Evolutionary conservation across 169 alveolate genomes (phyloP), one percentile per base, ranked within the genome.

Genomic region (Theileria sp.): DNA sequence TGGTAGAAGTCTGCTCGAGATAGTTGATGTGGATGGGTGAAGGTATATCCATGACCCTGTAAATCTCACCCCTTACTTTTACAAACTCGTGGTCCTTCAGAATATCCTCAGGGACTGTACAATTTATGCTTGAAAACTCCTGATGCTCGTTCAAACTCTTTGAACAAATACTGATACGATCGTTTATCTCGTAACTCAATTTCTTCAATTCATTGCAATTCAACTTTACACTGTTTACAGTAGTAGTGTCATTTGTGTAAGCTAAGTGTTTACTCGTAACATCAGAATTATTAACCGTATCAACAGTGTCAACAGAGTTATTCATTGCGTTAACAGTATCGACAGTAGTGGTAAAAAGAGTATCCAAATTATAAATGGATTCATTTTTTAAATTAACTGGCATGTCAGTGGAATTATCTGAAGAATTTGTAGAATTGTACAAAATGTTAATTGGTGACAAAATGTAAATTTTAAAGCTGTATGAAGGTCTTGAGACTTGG

Each of bases 401-500:
- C 12, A 44, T 44, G 8, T 2, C 54, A 44, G 54, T 44, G 54
- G 54, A 44, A 44, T 44, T 44, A 44, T 44, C 67, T 0, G 26
- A 58, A 8, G 36, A 8, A 25, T 58, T 58, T 8, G 67, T 3
- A 58, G 67, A 58, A 17, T 17, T 58, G 67, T 2, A 25, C 26
- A 58, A 25, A 25, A 58, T 21, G 51, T 64, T 64, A 38, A 64
- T 26, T 5, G 72, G 72, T 12, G 77, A 69, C 34, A 83, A 34
- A 5, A 83, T 77, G 75, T 74, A 85, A 26, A 76, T 86, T 66
- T 86, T 80, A 68, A 91, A 66, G 61, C 90, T 77, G 78, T 91
- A 91, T 4, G 92, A 81, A 25, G 94, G 94, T 58, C 92, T 75
- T 36, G 94, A 87, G 21, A 88, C 94, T 76, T 78, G 82, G 38